Evolutionary conservation across 129 eudicot species (phyloP).

Genomic region (Smallanthus sonchifolius): DNA sequence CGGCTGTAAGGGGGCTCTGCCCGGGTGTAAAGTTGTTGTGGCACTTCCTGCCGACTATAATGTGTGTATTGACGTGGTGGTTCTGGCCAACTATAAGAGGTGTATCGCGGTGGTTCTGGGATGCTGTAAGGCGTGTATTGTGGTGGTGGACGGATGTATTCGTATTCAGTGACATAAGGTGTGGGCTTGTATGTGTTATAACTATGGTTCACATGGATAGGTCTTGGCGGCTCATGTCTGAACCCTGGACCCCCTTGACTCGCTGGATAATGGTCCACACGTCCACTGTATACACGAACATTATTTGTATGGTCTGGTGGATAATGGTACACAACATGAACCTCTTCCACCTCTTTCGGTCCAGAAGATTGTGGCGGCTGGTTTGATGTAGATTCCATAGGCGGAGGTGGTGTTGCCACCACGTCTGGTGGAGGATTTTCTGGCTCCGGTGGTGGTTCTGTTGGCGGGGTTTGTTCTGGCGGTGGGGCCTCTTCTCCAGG

Average conservation of each 20-base stretch:
- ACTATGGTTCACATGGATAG: slow-evolving; percentile 46
- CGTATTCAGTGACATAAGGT: slow-evolving; percentile 61
- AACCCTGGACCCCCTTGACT: slow-evolving; percentile 29
- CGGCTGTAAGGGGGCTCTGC: slow-evolving; percentile 9
- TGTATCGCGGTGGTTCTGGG: slow-evolving; percentile 7
- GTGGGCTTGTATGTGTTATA: slow-evolving; percentile 62
- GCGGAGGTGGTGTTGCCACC: slow-evolving; percentile 1
- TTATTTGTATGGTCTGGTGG: slow-evolving; percentile 45
- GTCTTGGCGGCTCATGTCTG: slow-evolving; percentile 37
- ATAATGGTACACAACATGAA: slow-evolving; percentile 54
- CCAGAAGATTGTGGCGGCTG: slow-evolving; percentile 30
- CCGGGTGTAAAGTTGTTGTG: neutral
- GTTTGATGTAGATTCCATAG: slow-evolving; percentile 15
- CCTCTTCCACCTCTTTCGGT: slow-evolving; percentile 54
- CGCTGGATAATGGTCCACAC: slow-evolving; percentile 15
- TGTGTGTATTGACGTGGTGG: slow-evolving; percentile 26
- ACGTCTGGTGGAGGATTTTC: slow-evolving; percentile 36
- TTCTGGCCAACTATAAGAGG: slow-evolving; percentile 4
- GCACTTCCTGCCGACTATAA: slow-evolving; percentile 14
- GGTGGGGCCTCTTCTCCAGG: slow-evolving; percentile 43
- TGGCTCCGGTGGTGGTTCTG: slow-evolving; percentile 41
- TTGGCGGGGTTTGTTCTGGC: slow-evolving; percentile 27
- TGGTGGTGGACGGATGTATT: slow-evolving; percentile 47
- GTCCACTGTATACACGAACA: slow-evolving; percentile 33
- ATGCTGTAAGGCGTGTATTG: slow-evolving; percentile 21